Evolutionary conservation across 164 flowering plant species (phyloP).

Genomic region (Kingdonia uniflora): DNA sequence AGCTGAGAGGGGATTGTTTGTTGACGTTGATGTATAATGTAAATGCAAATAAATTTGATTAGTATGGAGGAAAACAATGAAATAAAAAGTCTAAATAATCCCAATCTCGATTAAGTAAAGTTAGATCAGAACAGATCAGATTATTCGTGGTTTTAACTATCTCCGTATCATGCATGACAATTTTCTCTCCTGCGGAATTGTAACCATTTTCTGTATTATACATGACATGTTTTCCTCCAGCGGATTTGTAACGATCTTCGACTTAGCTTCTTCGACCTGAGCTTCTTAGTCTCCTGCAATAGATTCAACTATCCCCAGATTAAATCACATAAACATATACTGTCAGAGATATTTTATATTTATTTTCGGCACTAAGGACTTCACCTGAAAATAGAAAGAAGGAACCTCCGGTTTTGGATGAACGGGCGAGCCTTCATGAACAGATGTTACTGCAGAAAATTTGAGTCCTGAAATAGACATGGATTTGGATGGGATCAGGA

Average conservation of each 20-base stretch:
- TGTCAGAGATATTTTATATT: no score
- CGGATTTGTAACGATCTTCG: conserved; percentile 1
- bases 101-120: no score
- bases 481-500: no score
- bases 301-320: neutral
- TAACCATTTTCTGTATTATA: no score
- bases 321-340: no score
- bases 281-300: conserved; percentile 4
- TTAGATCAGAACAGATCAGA: no score
- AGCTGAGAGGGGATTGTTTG: neutral
- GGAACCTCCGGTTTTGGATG: conserved; percentile 23
- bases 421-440: conserved; percentile 18
- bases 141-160: no score
- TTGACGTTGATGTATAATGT: neutral
- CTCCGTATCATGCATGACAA: no score
- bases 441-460: conserved; percentile 19
- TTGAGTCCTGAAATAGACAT: conserved; percentile 1
- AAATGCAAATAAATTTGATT: conserved; percentile 1
- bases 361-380: no score
- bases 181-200: no score
- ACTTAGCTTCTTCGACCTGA: neutral
- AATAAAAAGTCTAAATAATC: no score
- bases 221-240: neutral
- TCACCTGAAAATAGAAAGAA: conserved; percentile 42
- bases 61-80: no score